Evolutionary conservation across 495 filamentous ascomycete species (phyloP), one percentile per base, ranked within the genome.

Genomic region (Lindgomyces ingoldianus): DNA sequence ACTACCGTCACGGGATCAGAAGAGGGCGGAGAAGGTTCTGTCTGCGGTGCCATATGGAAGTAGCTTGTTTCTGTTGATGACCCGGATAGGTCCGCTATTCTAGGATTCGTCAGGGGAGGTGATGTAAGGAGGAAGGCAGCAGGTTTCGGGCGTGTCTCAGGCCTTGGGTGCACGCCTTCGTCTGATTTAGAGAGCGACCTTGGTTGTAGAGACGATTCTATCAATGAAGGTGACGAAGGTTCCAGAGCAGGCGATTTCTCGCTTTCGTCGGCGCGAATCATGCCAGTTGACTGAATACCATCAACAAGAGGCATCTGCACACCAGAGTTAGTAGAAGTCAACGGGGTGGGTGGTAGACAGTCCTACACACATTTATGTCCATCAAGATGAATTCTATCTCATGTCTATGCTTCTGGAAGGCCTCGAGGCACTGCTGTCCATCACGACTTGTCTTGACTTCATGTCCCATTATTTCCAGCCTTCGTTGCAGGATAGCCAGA

Each of bases 241-340:
- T 52, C 8, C 6, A 25, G 18, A 52, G 33, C n/a, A n/a, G n/a
- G n/a, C n/a, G n/a, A n/a, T n/a, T n/a, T n/a, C n/a, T n/a, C n/a
- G n/a, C n/a, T n/a, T 60, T 66, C 55, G 25, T 39, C 18, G 21
- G 55, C 44, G 22, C 63, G 55, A 25, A 66, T 66, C 62, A 66
- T 66, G 8, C 1, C 41, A 11, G 56, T 66, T 18, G 63, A 45
- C 39, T 55, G 47, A 22, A 60, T 36, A 9, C 63, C 57, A 26
- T 49, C 62, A 21, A 60, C 47, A 14, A 65, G 8, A 26, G 62
- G 55, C 55, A 53, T 53, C 62, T 60, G 51, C 6, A 33, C 10
- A 22, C 12, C 29, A 25, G 1, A 46, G 25, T 55, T 36, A 30
- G 41, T 60, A 19, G 2, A 36, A 1, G 1, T 19, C n/a, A 6